A percentile compares a stretch with the other conserved stretches of the same genome.
Conservation (phyloP, 2,329 filamentous ascomycete genomes). For the Calonectria pteridis region DNA sequence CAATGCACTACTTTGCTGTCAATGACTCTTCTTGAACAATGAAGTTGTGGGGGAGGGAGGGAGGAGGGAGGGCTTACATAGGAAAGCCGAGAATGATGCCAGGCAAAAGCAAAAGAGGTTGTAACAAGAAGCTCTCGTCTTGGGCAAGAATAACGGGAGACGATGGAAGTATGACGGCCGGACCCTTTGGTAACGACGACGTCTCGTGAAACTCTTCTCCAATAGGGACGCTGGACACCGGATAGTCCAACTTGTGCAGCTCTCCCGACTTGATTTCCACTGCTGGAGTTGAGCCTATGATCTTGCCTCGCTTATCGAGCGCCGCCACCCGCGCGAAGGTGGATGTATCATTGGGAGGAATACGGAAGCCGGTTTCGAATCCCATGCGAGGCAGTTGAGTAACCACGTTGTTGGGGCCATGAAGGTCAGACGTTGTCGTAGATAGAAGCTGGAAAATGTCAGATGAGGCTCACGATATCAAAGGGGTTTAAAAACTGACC, state of each 20-base stretch:
- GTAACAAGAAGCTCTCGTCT: not conserved
- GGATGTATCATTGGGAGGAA: not conserved
- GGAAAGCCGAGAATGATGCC: not conserved
- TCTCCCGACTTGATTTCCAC: not conserved
- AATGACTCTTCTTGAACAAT: not conserved
- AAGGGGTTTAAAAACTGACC: not conserved
- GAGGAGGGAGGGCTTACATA: not conserved
- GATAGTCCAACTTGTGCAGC: not conserved
- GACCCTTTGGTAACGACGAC: not conserved
- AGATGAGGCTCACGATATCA: not conserved
- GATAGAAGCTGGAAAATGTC: not conserved
- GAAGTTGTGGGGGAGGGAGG: too few relatives aligned
- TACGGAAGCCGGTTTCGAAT: not conserved
- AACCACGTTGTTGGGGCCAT: not conserved
- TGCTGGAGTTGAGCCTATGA: conserved; percentile 10
- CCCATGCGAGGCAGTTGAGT: not conserved
- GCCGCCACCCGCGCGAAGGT: conserved; percentile 5
- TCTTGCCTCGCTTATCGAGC: not conserved
- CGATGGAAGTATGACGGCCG: not conserved
- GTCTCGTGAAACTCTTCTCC: not conserved
- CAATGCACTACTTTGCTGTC: not conserved
- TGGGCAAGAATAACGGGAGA: not conserved
- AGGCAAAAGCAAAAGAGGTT: not conserved
- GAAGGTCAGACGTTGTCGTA: not conserved
- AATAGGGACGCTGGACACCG: not conserved